Conservation (phyloP, 1,284 basidiomycete species). For the Ceratobasidium sp. region DNA sequence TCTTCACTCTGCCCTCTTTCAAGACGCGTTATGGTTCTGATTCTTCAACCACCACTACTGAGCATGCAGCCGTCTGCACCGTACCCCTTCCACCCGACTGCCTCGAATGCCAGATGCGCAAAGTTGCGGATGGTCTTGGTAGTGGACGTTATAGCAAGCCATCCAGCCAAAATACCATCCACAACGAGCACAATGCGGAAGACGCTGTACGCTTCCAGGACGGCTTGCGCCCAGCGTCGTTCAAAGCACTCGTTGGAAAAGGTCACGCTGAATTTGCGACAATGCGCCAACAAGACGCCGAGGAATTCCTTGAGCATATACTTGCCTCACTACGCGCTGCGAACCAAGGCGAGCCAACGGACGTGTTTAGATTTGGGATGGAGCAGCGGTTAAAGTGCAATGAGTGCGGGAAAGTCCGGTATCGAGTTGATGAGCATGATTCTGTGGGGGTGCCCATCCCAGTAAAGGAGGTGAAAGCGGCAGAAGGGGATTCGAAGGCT, state of each 20-base stretch:
- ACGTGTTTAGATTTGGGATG: conserved; percentile 81
- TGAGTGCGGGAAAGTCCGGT: conserved; percentile 87
- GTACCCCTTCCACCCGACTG: conserved; percentile 82
- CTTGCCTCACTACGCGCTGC: conserved; percentile 70
- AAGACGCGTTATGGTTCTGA: conserved; percentile 70
- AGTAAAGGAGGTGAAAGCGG: conserved; percentile 56
- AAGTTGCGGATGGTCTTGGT: conserved; percentile 91
- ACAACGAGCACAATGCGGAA: conserved; percentile 57
- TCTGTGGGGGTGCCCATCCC: conserved; percentile 84
- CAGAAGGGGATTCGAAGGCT: conserved; percentile 68
- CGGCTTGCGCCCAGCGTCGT: conserved; percentile 84
- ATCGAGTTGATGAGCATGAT: conserved; percentile 83
- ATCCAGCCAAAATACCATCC: conserved; percentile 48
- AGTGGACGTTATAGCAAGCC: conserved; percentile 91
- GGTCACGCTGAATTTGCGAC: conserved; percentile 96
- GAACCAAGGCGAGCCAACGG: conserved; percentile 69
- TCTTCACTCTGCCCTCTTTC: conserved; percentile 87
- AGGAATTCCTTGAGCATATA: conserved; percentile 92
- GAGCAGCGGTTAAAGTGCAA: conserved; percentile 89
- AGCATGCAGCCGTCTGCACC: conserved; percentile 74
- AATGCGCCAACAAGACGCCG: conserved; percentile 97
- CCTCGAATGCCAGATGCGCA: conserved; percentile 94
- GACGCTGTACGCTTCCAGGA: conserved; percentile 78
- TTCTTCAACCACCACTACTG: conserved; percentile 56
- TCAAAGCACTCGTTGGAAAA: conserved; percentile 91